Evolutionary conservation across 1,284 basidiomycete genomes (phyloP).

Genomic region (Sphaerobolus stellatus): DNA sequence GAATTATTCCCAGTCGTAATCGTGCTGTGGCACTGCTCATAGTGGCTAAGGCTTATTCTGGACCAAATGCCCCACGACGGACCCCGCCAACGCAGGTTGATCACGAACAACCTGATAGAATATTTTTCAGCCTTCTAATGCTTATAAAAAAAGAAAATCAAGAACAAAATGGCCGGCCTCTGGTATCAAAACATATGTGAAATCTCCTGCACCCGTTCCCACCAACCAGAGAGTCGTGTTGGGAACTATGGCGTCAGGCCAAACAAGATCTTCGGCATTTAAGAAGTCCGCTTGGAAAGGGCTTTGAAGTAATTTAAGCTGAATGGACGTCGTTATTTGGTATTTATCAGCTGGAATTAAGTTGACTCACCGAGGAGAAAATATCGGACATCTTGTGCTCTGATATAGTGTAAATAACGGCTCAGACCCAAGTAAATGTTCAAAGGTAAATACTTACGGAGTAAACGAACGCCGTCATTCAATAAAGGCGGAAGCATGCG

Average conservation of each 20-base stretch:
- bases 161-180: constrained; percentile 30
- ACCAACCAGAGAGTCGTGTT: constrained; percentile 29
- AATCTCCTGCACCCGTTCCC: constrained; percentile 30
- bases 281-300: constrained; percentile 30
- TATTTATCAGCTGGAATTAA: background rate
- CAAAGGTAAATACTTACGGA: constrained; percentile 23
- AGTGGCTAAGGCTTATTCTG: too few relatives aligned
- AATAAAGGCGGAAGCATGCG: constrained; percentile 29
- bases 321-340: background rate
- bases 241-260: constrained; percentile 21
- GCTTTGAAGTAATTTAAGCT: constrained; percentile 30
- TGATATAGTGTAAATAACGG: constrained; percentile 27
- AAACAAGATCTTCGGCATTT: constrained; percentile 25
- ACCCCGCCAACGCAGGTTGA: constrained; percentile 24
- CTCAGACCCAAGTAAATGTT: too few relatives aligned
- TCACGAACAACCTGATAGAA: constrained; percentile 21
- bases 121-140: background rate
- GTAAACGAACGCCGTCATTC: constrained; percentile 27
- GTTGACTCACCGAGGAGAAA: constrained; percentile 18
- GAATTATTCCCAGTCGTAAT: too few relatives aligned
- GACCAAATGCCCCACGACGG: constrained; percentile 25
- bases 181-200: constrained; percentile 19
- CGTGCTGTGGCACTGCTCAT: too few relatives aligned
- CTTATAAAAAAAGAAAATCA: too few relatives aligned
- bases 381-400: constrained; percentile 31